Percentiles rank a stretch among this genome's conserved stretches.
These are phyloP conservation scores for Perkinsus chesapeaki DNA, from an alignment of 169 alveolate species.

Conservation along the genomic window DNA sequence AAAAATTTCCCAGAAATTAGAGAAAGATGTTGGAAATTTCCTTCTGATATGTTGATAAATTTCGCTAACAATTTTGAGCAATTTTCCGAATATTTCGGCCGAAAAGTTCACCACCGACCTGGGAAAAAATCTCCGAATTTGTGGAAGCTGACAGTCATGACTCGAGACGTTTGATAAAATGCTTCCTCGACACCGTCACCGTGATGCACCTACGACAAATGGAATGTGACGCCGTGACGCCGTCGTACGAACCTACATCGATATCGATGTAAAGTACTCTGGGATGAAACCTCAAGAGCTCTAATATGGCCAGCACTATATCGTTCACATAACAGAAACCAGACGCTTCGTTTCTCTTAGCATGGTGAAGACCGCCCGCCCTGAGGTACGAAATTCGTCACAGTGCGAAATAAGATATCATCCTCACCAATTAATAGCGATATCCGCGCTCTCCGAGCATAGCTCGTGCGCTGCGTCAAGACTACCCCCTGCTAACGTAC, in stretches of 20 bases:
- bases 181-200: conserved; percentile 99
- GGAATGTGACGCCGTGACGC: conserved; percentile 96
- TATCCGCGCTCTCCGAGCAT: conserved; percentile 51
- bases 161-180: conserved; percentile 72
- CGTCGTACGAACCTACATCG: conserved; percentile 82
- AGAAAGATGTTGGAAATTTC: too few relatives aligned
- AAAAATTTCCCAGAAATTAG: too few relatives aligned
- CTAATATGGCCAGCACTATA: conserved; percentile 93
- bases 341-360: conserved; percentile 93
- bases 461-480: conserved; percentile 60
- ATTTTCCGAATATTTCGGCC: too few relatives aligned
- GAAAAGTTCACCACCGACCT: conserved; percentile 36
- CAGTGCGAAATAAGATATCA: background rate
- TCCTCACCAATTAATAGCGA: conserved; percentile 57
- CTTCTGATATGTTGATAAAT: too few relatives aligned
- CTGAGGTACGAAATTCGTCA: conserved; percentile 43
- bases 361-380: conserved; percentile 99
- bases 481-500: conserved; percentile 50
- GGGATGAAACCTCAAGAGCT: conserved; percentile 91
- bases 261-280: conserved; percentile 97
- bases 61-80: too few relatives aligned
- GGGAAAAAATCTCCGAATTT: conserved; percentile 98
- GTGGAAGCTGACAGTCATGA: conserved; percentile 96
- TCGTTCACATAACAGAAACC: conserved; percentile 99
- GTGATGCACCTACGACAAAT: conserved; percentile 69